Evolutionary conservation across 441 rosid genomes (phyloP).

Genomic region (Daphne laureola): DNA sequence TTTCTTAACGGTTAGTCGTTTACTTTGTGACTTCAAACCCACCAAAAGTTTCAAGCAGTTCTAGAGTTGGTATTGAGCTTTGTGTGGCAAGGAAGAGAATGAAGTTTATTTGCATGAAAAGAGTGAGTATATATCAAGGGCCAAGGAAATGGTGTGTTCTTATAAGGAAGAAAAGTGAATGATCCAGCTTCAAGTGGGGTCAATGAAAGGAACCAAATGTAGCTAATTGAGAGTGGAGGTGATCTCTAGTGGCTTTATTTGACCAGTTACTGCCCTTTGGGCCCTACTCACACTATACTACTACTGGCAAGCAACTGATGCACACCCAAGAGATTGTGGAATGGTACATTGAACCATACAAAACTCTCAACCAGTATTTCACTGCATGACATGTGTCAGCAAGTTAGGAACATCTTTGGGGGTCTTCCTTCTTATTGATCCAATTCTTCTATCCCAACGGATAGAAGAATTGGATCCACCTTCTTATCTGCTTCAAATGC

Average conservation of each 20-base stretch:
- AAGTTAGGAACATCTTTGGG: slow-evolving; percentile 3
- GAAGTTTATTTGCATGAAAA: slow-evolving; percentile 15
- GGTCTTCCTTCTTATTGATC: too few relatives aligned
- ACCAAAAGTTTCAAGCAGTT: slow-evolving; percentile 6
- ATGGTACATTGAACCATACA: slow-evolving; percentile 11
- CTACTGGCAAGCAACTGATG: slow-evolving; percentile 10
- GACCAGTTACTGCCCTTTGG: slow-evolving; percentile 22
- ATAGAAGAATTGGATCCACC: too few relatives aligned
- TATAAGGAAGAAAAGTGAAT: slow-evolving; percentile 15
- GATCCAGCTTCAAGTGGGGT: slow-evolving; percentile 21
- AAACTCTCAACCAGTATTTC: neutral
- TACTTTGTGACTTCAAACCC: slow-evolving; percentile 9
- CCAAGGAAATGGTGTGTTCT: slow-evolving; percentile 7
- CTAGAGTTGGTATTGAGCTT: neutral
- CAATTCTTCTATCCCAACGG: too few relatives aligned
- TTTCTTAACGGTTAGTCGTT: too few relatives aligned
- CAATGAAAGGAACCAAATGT: slow-evolving; percentile 14
- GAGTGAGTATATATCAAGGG: slow-evolving; percentile 1
- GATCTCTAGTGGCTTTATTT: slow-evolving; percentile 10
- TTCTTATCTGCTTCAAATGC: slow-evolving; percentile 7
- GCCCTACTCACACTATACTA: slow-evolving; percentile 13
- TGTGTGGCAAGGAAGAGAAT: slow-evolving; percentile 6
- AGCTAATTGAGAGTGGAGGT: slow-evolving; percentile 11
- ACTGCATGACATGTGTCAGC: slow-evolving; percentile 1
- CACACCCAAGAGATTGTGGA: neutral